Evolutionary conservation across 805 yeast genomes (phyloP), one percentile per base, ranked within the genome.

Genomic region (Phaffomyces antillensis): DNA sequence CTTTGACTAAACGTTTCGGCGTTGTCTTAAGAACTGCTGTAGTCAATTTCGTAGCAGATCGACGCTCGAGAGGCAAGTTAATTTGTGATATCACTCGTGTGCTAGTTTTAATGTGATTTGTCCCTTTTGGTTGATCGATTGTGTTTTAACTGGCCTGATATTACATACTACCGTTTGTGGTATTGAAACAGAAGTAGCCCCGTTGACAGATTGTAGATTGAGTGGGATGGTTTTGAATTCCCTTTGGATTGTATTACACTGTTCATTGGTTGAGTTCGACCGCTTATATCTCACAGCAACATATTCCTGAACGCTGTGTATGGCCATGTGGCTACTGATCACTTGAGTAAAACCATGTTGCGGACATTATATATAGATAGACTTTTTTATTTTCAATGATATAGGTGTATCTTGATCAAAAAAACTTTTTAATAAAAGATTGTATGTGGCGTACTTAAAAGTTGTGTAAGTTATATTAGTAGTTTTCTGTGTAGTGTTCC

Each of bases 261-360:
- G 32, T 26, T 34, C 44, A 35, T 44, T 50, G 47, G 55, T 53
- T 46, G 63, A 52, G 60, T 52, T 56, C 54, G 58, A 40, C 83
- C 70, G 68, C 61, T 62, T 66, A 70, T 76, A 68, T 66, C 66
- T 66, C 76, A 82, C 70, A 73, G 95, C 96, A 79, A 91, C 95
- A 91, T 91, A 91, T 91, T 91, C 98, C 98, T 91, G 85, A 76
- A 88, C 96, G 80, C 91, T 90, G 83, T 95, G 96, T 75, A 85
- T 79, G 86, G 83, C 80, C 85, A 73, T 77, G 17, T 70, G 93
- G 81, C 95, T 80, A 60, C 75, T 91, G 79, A 82, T 83, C 96
- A 93, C 81, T 87, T 86, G 96, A 91, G 98, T 89, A 86, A 86
- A 90, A 90, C 98, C 98, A 90, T 91, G 95, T 88, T 81, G 97